Evolutionary conservation across 345 rosid genomes (phyloP).

Genomic region (Eucalyptus microcorys): DNA sequence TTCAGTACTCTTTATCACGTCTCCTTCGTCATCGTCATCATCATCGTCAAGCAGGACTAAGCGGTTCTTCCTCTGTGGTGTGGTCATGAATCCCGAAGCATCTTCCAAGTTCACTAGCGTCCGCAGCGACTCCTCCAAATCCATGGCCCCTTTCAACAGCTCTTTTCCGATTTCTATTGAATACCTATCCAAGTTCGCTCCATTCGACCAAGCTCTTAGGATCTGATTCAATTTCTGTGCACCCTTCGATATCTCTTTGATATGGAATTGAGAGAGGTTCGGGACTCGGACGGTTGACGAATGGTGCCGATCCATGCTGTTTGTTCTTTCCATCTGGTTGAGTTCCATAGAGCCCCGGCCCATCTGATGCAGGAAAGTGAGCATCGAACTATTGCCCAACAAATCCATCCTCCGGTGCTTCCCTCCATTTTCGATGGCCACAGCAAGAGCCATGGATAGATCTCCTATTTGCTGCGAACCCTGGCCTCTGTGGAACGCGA

Average conservation of each 20-base stretch:
- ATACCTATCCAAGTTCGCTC: slow-evolving; percentile 45
- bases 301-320: background rate
- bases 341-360: slow-evolving; percentile 39
- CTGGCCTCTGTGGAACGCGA: slow-evolving; percentile 34
- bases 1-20: background rate
- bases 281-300: slow-evolving; percentile 28
- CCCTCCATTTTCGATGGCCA: slow-evolving; percentile 73
- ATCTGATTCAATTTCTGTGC: slow-evolving; percentile 68
- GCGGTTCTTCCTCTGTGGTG: slow-evolving; percentile 31
- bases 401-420: slow-evolving; percentile 42
- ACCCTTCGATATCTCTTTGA: slow-evolving; percentile 72
- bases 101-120: slow-evolving; percentile 74
- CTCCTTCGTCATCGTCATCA: slow-evolving; percentile 28
- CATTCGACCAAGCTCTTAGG: slow-evolving; percentile 56
- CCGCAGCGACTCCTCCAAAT: slow-evolving; percentile 72
- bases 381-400: slow-evolving; percentile 29
- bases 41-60: slow-evolving; percentile 67
- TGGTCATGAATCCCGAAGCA: slow-evolving; percentile 40
- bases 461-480: slow-evolving; percentile 37
- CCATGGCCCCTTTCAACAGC: slow-evolving; percentile 64
- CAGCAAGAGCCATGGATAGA: slow-evolving; percentile 57
- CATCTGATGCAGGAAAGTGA: slow-evolving; percentile 52
- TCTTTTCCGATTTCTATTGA: slow-evolving; percentile 71
- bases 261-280: slow-evolving; percentile 47
- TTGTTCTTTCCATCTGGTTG: slow-evolving; percentile 29